Base-by-base conservation (phyloP, 2,329 filamentous ascomycete species). In the Dryadomyces quercus-mongolicae region DNA sequence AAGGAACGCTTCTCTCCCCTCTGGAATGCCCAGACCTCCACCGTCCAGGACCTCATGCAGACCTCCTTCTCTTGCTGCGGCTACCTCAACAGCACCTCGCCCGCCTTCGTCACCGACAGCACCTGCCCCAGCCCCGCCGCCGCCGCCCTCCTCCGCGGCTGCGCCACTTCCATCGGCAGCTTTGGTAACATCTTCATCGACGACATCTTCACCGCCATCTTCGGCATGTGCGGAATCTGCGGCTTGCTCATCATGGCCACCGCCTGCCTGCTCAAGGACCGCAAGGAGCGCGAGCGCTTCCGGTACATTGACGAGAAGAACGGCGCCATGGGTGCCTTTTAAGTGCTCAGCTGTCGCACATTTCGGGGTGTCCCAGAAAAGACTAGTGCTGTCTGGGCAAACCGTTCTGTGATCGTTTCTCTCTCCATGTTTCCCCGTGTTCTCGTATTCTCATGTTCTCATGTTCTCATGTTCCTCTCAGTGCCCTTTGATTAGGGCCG, bases 281-380 rank as follows among this genome's bases (percentile, higher is more conserved):
- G 87, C 64, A 86, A 85, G 70, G 88, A 93, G 72, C 80, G 81
- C 63, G 82, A 86, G 68, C 77, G 88, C 56, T 93, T 89, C 71
- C 80, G 82, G 56, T 77, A 86, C 64, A 91, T 93, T 63, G 87
- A 92, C 64, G 82, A 89, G 75, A 93, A 93, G 80, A 79, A 69
- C 58, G 80, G 82, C 52, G 70, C 71, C 59, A 68, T 67, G 57
- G 68, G 74, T 52, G 69, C 73, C 36, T 78, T 78, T 65, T 77
- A 71, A 16, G 7, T 6, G 48, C 9, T 7, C 10, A n/a, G 2
- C 4, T 12, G 16, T 44, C 9, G 16, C 3, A 42, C 9, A 5
- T 42, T 42, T n/a, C n/a, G n/a, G n/a, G n/a, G n/a, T n/a, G n/a
- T n/a, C n/a, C n/a, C n/a, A n/a, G n/a, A n/a, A n/a, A n/a, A n/a